A percentile compares a stretch with the other conserved stretches of the same genome.
Evolutionary conservation across 306 rosid species (phyloP).

Genomic region (Dalbergia cochinchinensis): DNA sequence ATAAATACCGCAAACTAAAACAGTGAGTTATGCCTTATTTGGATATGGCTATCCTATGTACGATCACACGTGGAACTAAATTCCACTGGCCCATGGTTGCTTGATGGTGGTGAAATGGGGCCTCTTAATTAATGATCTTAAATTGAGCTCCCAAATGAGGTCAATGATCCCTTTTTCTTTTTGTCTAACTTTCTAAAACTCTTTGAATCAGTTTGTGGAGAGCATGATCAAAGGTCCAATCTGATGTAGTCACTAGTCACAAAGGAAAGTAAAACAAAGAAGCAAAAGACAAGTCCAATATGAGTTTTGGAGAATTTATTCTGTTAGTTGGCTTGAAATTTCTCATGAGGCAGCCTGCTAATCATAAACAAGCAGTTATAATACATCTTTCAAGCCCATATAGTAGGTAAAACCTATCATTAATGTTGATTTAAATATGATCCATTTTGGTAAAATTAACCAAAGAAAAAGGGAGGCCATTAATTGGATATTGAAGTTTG

Average conservation of each 20-base stretch:
- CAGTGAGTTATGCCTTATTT: neutral
- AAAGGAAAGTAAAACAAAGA: neutral
- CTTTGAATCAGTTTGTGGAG: slow-evolving; percentile 7
- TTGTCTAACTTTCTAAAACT: neutral
- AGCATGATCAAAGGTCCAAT: slow-evolving; percentile 5
- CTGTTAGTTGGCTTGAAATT: neutral
- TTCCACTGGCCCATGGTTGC: slow-evolving; percentile 7
- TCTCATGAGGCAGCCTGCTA: no score
- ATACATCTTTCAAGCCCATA: neutral
- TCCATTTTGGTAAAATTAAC: neutral
- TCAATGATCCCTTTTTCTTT: neutral
- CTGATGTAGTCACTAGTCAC: no score
- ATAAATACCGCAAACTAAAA: neutral
- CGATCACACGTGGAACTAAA: neutral
- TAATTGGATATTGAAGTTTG: slow-evolving; percentile 8
- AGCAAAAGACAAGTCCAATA: no score
- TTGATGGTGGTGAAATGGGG: neutral
- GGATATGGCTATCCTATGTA: neutral
- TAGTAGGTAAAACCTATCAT: neutral
- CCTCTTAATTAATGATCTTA: no score
- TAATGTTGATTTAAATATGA: neutral
- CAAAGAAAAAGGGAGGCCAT: no score
- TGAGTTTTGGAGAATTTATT: no score
- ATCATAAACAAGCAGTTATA: no score
- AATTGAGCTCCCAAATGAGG: neutral